phyloP scores from a whole-genome alignment of 1,139 yeast species.

The Lodderomyces margitis region DNA sequence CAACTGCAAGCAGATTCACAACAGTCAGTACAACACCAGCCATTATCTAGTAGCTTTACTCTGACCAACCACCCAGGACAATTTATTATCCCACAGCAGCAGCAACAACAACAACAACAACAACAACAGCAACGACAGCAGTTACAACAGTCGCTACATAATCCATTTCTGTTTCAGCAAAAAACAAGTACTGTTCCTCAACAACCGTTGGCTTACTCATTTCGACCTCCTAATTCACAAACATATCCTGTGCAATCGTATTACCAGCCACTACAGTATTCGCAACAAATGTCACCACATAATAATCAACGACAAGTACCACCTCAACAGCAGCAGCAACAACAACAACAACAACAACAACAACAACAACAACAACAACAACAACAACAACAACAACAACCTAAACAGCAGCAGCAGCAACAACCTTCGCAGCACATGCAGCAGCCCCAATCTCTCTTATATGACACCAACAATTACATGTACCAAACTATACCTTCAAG shows the following conservation, averaged over 20 bases:
- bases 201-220: conserved; percentile 6
- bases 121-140: neutral
- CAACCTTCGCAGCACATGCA: conserved; percentile 7
- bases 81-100: neutral
- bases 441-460: conserved; percentile 7
- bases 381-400: conserved; percentile 13
- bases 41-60: neutral
- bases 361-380: conserved; percentile 11
- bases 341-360: conserved; percentile 12
- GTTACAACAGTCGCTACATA: neutral
- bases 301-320: neutral
- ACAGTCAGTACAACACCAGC: neutral
- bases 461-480: conserved; percentile 3
- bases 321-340: conserved; percentile 8
- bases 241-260: neutral
- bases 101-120: neutral
- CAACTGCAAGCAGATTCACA: neutral
- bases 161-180: neutral
- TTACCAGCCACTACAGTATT: conserved; percentile 4
- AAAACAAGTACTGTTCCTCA: neutral
- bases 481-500: conserved; percentile 4
- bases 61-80: neutral
- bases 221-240: conserved; percentile 5
- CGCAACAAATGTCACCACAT: conserved; percentile 1
- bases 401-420: conserved; percentile 12